Percentiles rank a stretch among this genome's conserved stretches.
Evolutionary conservation across 441 rosid species (phyloP).

Genomic region (Brassica hybrid): DNA sequence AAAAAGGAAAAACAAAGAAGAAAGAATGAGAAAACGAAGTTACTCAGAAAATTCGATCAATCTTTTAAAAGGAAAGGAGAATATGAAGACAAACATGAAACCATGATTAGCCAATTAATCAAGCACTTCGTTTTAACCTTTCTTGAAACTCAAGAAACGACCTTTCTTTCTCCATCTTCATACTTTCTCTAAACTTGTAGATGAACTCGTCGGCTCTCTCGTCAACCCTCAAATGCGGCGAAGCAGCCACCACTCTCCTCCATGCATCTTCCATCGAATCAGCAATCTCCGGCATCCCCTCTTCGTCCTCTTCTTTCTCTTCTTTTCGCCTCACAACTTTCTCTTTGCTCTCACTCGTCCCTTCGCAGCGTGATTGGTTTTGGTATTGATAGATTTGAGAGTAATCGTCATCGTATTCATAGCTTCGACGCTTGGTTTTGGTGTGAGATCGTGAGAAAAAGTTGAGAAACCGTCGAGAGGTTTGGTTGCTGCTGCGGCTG

Average conservation of each 20-base stretch:
- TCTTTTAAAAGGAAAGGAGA: conserved; percentile 4
- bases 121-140: conserved; percentile 66
- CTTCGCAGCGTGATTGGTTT: conserved; percentile 31
- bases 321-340: conserved; percentile 43
- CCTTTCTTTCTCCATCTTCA: conserved; percentile 65
- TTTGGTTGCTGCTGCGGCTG: background rate
- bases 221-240: conserved; percentile 76
- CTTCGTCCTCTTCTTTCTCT: conserved; percentile 38
- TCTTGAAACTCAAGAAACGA: conserved; percentile 63
- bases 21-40: conserved; percentile 21
- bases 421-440: conserved; percentile 15
- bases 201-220: conserved; percentile 85
- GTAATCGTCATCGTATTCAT: conserved; percentile 20
- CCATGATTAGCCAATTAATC: conserved; percentile 13
- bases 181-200: conserved; percentile 56
- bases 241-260: conserved; percentile 66
- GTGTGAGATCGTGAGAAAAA: conserved; percentile 16
- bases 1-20: background rate
- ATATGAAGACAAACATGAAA: background rate
- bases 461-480: conserved; percentile 17
- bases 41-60: conserved; percentile 17
- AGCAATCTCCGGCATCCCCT: conserved; percentile 37
- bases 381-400: conserved; percentile 37
- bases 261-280: conserved; percentile 68
- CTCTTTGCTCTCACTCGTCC: conserved; percentile 4